Base-by-base conservation (phyloP, 106 monocot genomes). In the Dendrobium nobile region DNA sequence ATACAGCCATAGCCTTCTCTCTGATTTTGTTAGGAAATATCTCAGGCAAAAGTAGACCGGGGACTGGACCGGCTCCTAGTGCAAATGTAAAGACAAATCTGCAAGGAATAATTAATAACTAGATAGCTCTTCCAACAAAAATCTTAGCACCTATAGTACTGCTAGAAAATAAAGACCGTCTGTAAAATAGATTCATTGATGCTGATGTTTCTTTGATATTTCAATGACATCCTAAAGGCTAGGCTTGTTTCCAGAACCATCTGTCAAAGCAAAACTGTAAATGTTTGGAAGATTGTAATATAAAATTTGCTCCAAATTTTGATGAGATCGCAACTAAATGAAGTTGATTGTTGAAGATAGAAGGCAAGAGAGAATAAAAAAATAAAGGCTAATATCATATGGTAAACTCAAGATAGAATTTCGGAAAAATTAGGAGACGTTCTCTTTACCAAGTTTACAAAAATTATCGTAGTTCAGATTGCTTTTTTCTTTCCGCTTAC, bases 1-100 rank as follows among this genome's bases (percentile, higher is more conserved):
- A 99, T 15, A 99, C 42, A 79, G 99, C 99, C 95, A 99, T 91
- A 77, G 93, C 93, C 83, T 95, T 99, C 16, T 92, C 99, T 45
- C 99, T 88, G 72, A 99, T 99, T 78, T 79, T 92, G 82, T 87
- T 95, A 2, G 99, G 86, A 79, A 99, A 99, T 22, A 99, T 99
- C 80, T 99, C 99, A 81, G 95, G 90, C 64, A 99, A 85, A 75
- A 99, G 93, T 84, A 99, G 92, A 83, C 95, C 95, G 42, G 99
- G 99, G 17, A 99, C 95, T 42, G 99, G 99, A 20, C 99, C 99
- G 75, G 99, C 99, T 85, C 99, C 99, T 70, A 91, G 56, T 27
- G 93, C 80, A 87, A 96, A 96, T 65, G 93, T 51, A 80, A 96
- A 84, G 54, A 96, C 96, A 90, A 90, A 96, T 77, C 93, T 96